Percentiles rank a stretch among this genome's conserved stretches.
Evolutionary conservation across 768 basidiomycete species (phyloP).

Genomic region (Rhizopogon vinicolor): DNA sequence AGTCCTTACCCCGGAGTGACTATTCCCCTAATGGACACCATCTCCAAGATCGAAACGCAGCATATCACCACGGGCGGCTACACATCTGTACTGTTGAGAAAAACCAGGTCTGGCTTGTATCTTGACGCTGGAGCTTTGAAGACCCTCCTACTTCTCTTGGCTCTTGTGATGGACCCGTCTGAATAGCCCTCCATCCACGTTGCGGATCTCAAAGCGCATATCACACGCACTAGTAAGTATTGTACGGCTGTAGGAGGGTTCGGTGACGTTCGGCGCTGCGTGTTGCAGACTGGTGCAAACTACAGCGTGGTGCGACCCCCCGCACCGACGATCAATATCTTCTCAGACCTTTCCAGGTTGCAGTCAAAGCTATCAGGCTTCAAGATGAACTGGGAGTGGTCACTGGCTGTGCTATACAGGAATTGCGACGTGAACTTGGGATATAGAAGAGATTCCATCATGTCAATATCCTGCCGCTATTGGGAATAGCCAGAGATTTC

Average conservation of each 20-base stretch:
- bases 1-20: too few species aligned
- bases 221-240: neutral
- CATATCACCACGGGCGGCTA: neutral
- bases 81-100: too few species aligned
- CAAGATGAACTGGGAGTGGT: conserved; percentile 11
- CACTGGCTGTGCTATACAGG: neutral
- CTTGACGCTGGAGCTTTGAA: neutral
- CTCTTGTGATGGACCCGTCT: neutral
- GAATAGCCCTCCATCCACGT: neutral
- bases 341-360: neutral
- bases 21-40: neutral
- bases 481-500: conserved; percentile 25
- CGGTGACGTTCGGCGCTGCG: conserved; percentile 1
- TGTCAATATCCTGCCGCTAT: conserved; percentile 25
- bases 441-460: conserved; percentile 16
- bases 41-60: neutral
- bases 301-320: neutral
- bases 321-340: neutral
- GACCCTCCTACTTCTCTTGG: neutral
- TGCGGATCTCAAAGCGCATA: neutral
- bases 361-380: conserved; percentile 1
- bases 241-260: neutral
- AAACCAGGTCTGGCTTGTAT: neutral
- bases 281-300: neutral
- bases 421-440: conserved; percentile 23